A percentile compares a stretch with the other conserved stretches of the same genome.
phyloP scores from a whole-genome alignment of 768 basidiomycete species.

The Asterophora lycoperdoides region DNA sequence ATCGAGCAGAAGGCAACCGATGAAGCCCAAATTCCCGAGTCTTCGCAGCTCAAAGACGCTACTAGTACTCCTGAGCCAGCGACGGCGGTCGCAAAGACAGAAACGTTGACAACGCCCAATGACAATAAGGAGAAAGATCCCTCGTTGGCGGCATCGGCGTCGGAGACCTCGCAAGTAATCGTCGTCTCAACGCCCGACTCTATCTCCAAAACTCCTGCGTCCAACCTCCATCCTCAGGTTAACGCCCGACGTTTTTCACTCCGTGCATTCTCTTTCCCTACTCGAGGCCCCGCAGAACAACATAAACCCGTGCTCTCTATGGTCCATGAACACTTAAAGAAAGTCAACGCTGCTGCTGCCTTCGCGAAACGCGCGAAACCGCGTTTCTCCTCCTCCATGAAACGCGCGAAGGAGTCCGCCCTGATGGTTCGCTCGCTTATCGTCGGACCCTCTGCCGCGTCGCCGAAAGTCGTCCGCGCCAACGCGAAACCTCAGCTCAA shows the following conservation, averaged over 20 bases:
- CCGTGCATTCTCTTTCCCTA: conserved; percentile 35
- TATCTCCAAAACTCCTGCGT: neutral
- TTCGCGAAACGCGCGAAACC: conserved; percentile 31
- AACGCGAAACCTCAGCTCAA: conserved; percentile 49
- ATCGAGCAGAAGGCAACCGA: neutral
- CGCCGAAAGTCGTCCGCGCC: conserved; percentile 36
- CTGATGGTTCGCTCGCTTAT: conserved; percentile 63
- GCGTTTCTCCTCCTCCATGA: conserved; percentile 42
- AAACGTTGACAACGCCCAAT: neutral
- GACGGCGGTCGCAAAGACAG: neutral
- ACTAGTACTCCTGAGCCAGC: neutral
- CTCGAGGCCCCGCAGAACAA: conserved; percentile 24
- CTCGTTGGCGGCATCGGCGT: neutral
- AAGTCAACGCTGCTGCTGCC: conserved; percentile 30
- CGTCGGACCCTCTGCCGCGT: conserved; percentile 43
- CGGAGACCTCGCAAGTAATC: conserved; percentile 2
- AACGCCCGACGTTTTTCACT: conserved; percentile 40
- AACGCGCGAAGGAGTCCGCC: conserved; percentile 61
- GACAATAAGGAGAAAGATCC: neutral
- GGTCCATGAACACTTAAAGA: conserved; percentile 37
- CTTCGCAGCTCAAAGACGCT: neutral
- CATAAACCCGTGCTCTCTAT: conserved; percentile 33
- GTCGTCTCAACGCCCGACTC: conserved; percentile 4
- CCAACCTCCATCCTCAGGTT: neutral
- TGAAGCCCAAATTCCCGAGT: neutral